Evolutionary conservation across 257 asterid species (phyloP), one percentile per base, ranked within the genome.

Genomic region (Lavandula angustifolia): DNA sequence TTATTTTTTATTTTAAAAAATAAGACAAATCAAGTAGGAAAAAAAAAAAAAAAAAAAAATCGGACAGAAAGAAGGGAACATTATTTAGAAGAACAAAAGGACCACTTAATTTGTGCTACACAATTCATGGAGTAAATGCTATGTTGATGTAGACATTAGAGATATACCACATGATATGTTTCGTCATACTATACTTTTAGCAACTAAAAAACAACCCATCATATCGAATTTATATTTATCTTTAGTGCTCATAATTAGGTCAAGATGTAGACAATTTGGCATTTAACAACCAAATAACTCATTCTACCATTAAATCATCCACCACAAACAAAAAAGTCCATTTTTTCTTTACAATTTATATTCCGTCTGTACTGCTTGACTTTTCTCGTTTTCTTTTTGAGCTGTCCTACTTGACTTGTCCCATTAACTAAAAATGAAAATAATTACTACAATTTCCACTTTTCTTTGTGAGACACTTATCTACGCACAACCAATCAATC

Each of bases 151-250:
- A 13, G 77, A 73, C 77, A 52, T 5, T 2, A 57, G 11, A 29
- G 52, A 35, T 43, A 34, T 14, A 8, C 48, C 71, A 64, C 72
- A 57, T 72, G 76, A 16, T 54, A 58, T 72, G 76, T 64, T 72
- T 61, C 44, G 9, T 31, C 46, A 22, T 22, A 22, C 27, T 22
- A 22, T 29, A 22, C 32, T 9, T 32, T 33, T 0, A 11, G 32
- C 12, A 44, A 11, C 47, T 7, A 22, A 58, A 46, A 34, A 18
- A 44, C 41, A 46, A 40, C 16, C 34, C 6, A 49, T 59, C 60
- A 68, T 48, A 47, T 37, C 16, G 3, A 47, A 22, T 22, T 22
- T 22, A 22, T 22, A 7, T 48, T 59, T 37, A 31, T 13, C 16
- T 27, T n/a, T 38, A 49, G 37, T 47, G 10, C 42, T 27, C 13